Evolutionary conservation across 805 yeast species (phyloP).

Genomic region (Pichia californica): DNA sequence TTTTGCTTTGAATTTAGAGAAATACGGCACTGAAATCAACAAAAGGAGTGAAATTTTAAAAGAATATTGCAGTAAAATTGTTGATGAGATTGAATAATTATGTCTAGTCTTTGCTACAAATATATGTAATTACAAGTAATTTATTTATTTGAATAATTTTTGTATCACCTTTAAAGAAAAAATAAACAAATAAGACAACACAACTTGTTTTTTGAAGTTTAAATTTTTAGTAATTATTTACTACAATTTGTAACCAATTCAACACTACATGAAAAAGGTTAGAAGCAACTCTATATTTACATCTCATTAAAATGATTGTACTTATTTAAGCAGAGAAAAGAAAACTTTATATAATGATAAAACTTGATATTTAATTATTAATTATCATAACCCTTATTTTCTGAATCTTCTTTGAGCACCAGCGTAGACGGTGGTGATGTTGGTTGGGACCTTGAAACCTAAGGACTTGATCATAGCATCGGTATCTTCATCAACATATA

Average conservation of each 20-base stretch:
- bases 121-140: too few relatives aligned
- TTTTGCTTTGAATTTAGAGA: constrained; percentile 18
- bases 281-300: too few relatives aligned
- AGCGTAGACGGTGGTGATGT: constrained; percentile 80
- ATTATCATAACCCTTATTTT: constrained; percentile 48
- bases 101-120: too few relatives aligned
- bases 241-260: too few relatives aligned
- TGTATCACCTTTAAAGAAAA: too few relatives aligned
- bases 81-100: constrained; percentile 17
- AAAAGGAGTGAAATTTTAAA: constrained; percentile 34
- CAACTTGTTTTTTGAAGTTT: too few relatives aligned
- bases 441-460: constrained; percentile 85
- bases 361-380: background rate
- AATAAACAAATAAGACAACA: too few relatives aligned
- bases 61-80: constrained; percentile 37
- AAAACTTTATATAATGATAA: background rate
- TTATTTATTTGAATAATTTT: too few relatives aligned
- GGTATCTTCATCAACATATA: constrained; percentile 96
- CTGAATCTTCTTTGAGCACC: constrained; percentile 83
- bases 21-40: constrained; percentile 29
- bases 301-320: too few relatives aligned
- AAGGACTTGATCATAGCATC: constrained; percentile 89
- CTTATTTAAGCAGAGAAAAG: constrained; percentile 8
- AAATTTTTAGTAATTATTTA: background rate
- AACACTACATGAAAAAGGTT: too few relatives aligned